Percentiles rank a stretch among this genome's conserved stretches.
Evolutionary conservation across 2,329 filamentous ascomycete species (phyloP).

Genomic region (Curvularia spicifera): DNA sequence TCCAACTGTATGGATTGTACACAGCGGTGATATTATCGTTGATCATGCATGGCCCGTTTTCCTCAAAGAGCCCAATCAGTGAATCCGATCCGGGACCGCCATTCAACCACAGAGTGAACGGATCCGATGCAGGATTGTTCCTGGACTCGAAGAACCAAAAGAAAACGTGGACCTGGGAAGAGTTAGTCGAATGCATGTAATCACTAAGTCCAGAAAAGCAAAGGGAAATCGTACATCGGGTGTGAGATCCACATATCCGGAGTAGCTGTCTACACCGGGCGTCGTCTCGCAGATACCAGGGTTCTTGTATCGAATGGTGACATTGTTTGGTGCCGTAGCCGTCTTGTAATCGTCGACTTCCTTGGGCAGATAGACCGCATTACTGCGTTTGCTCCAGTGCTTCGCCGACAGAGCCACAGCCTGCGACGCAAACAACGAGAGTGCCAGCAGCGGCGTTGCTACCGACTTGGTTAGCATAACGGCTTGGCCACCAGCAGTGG

Average conservation of each 20-base stretch:
- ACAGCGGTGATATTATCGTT: conserved; percentile 27
- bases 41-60: conserved; percentile 31
- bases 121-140: conserved; percentile 55
- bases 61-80: conserved; percentile 62
- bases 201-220: not conserved
- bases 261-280: conserved; percentile 58
- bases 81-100: conserved; percentile 60
- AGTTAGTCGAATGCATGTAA: not conserved
- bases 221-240: conserved; percentile 25
- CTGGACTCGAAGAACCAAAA: conserved; percentile 62
- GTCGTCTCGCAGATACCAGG: conserved; percentile 62
- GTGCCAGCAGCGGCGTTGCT: conserved; percentile 18
- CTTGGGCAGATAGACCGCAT: conserved; percentile 43
- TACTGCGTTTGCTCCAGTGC: conserved; percentile 30
- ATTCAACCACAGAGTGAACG: conserved; percentile 60
- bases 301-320: conserved; percentile 59
- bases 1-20: conserved; percentile 66
- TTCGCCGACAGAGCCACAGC: conserved; percentile 26
- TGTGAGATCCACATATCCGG: conserved; percentile 51
- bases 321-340: conserved; percentile 54
- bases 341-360: conserved; percentile 54
- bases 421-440: conserved; percentile 22
- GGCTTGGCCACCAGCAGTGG: not conserved
- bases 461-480: conserved; percentile 24
- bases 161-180: conserved; percentile 47